Evolutionary conservation across 371 early-diverging fungal species (phyloP), one percentile per base, ranked within the genome.

Genomic region (Phascolomyces articulosus): DNA sequence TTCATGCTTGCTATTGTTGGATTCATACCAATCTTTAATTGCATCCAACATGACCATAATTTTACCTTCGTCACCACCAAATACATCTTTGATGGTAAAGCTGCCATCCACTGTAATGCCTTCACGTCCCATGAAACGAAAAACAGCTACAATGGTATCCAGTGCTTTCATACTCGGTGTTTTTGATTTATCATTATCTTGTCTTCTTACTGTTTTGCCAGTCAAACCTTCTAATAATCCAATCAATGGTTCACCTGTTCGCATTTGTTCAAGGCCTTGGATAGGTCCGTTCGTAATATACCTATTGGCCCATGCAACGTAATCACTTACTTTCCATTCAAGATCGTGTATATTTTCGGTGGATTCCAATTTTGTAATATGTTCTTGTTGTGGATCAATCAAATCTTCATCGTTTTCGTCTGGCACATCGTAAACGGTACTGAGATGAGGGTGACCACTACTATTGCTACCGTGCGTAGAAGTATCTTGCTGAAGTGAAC

Each of bases 101-200:
- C 68, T 60, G 1, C 84, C 85, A 51, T 86, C 85, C 1, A 85
- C 74, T 53, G 72, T 70, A 44, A 88, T 71, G 0, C 86, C 85
- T 55, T 84, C 85, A 1, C 78, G 70, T n/a, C 77, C 83, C 85
- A 88, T 84, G 58, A 85, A 88, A 56, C 85, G 79, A 74, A 86
- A 86, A n/a, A 78, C 86, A 9, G 85, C 72, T 59, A 84, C 73
- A n/a, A 86, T 71, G 53, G 78, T 80, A 62, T 88, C 88, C 55
- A 87, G 72, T 77, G 75, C 80, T 31, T 54, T 56, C 64, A 63
- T 77, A 58, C 65, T 62, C 27, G 57, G 16, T 21, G 70, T 53
- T 29, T 53, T 20, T 29, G 57, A 27, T 48, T 60, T 64, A 23
- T 55, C 27, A 21, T 21, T 44, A n/a, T 63, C 38, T 4, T 72